Evolutionary conservation across 805 yeast species (phyloP).

Genomic region (Starmerella potacharoeniae): DNA sequence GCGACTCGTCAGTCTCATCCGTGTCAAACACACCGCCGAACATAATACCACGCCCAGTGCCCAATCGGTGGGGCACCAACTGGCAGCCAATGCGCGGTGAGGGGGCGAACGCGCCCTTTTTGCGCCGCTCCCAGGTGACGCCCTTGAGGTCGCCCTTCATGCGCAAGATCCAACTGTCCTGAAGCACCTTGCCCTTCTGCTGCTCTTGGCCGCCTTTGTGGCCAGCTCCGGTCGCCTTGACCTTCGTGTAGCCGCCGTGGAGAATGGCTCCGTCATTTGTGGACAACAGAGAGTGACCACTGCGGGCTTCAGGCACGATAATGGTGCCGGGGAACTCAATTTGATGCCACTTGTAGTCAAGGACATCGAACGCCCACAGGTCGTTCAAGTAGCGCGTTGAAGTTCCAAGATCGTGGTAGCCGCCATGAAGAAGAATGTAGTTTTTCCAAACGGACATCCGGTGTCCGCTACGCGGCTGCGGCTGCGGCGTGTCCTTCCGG

Average conservation of each 20-base stretch:
- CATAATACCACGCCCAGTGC: constrained; percentile 74
- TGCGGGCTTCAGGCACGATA: constrained; percentile 76
- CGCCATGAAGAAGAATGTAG: constrained; percentile 74
- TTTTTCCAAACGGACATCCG: constrained; percentile 88
- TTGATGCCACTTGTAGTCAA: constrained; percentile 83
- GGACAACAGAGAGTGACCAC: constrained; percentile 84
- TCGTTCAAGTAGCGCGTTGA: constrained; percentile 76
- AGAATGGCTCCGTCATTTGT: constrained; percentile 66
- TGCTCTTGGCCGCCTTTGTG: constrained; percentile 43
- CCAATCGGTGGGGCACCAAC: constrained; percentile 52
- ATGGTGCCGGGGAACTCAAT: constrained; percentile 76
- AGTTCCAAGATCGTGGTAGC: constrained; percentile 80
- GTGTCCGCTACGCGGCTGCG: constrained; percentile 85
- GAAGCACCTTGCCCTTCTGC: constrained; percentile 80
- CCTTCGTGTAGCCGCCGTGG: constrained; percentile 91
- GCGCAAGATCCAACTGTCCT: constrained; percentile 76
- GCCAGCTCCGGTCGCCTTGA: constrained; percentile 44
- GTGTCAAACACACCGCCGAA: constrained; percentile 95
- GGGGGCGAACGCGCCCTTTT: constrained; percentile 83
- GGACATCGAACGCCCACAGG: constrained; percentile 84
- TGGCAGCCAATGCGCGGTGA: constrained; percentile 92
- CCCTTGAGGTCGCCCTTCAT: constrained; percentile 74
- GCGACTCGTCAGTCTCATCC: constrained; percentile 87
- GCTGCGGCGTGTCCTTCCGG: constrained; percentile 38
- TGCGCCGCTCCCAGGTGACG: constrained; percentile 78